phyloP scores from a whole-genome alignment of 352 stramenopile species.

The Hyaloperonospora brassicae region DNA sequence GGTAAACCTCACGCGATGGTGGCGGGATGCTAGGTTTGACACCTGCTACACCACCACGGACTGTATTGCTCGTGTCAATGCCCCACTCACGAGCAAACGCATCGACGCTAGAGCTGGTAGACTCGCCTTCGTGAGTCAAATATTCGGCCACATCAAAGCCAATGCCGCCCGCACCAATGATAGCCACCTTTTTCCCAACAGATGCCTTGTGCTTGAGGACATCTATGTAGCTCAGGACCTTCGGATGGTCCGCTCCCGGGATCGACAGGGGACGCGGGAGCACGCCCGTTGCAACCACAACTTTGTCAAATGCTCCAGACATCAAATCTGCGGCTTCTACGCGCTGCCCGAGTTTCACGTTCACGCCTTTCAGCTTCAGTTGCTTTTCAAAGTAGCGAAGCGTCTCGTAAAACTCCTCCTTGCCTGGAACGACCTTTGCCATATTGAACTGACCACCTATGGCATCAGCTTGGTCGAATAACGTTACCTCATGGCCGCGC shows the following conservation, averaged over 20 bases:
- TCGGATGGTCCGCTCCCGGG: constrained; percentile 81
- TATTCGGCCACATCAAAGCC: constrained; percentile 98
- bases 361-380: constrained; percentile 78
- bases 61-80: constrained; percentile 81
- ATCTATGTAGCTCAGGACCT: constrained; percentile 93
- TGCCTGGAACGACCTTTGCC: constrained; percentile 93
- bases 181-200: constrained; percentile 89
- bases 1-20: constrained; percentile 78
- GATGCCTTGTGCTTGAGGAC: constrained; percentile 86
- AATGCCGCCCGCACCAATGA: constrained; percentile 96
- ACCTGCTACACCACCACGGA: constrained; percentile 77
- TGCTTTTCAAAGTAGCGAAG: constrained; percentile 91
- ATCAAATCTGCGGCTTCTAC: constrained; percentile 48
- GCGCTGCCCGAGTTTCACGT: constrained; percentile 62
- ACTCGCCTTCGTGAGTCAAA: constrained; percentile 77
- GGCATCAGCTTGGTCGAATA: constrained; percentile 86
- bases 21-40: constrained; percentile 33
- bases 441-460: constrained; percentile 96
- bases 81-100: constrained; percentile 92
- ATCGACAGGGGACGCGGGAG: constrained; percentile 85
- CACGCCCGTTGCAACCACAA: constrained; percentile 95
- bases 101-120: constrained; percentile 58
- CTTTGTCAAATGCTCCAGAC: constrained; percentile 73
- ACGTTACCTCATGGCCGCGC: constrained; percentile 89
- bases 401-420: constrained; percentile 97